Conservation (phyloP, 176 grass and related monocot genomes). For the Paspalum vaginatum region DNA sequence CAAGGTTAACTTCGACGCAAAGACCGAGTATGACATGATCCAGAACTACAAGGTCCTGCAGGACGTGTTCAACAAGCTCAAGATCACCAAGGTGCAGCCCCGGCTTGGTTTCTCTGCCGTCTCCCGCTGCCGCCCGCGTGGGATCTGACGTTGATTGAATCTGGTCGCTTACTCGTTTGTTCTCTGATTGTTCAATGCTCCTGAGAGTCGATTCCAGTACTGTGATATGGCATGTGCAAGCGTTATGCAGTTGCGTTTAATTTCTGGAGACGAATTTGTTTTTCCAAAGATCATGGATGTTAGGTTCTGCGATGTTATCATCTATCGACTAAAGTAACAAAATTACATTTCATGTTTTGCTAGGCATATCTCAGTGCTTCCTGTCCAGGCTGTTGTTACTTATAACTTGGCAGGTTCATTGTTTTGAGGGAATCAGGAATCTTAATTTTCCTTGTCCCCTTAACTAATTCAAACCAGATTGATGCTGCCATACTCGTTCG, state of each 20-base stretch:
- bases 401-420: neutral
- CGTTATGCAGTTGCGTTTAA: neutral
- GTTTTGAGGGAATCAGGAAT: too few relatives aligned
- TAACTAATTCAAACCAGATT: neutral
- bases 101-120: neutral
- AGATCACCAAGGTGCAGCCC: slow-evolving; percentile 80
- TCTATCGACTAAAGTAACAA: neutral
- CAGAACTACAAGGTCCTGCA: slow-evolving; percentile 99
- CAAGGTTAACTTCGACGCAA: slow-evolving; percentile 98
- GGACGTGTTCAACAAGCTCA: slow-evolving; percentile 96
- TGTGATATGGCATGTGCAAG: neutral
- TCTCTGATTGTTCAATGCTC: neutral
- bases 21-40: slow-evolving; percentile 98
- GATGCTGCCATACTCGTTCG: neutral
- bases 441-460: neutral
- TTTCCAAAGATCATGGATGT: too few relatives aligned
- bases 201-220: neutral
- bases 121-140: neutral
- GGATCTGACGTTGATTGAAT: neutral
- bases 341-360: neutral
- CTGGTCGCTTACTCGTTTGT: neutral
- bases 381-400: neutral
- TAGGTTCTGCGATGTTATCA: too few relatives aligned
- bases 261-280: neutral
- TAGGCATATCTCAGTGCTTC: neutral